Percentiles rank a stretch among this genome's conserved stretches.
Evolutionary conservation across 2,329 filamentous ascomycete genomes (phyloP).

Genomic region (Akanthomyces dipterigenus): DNA sequence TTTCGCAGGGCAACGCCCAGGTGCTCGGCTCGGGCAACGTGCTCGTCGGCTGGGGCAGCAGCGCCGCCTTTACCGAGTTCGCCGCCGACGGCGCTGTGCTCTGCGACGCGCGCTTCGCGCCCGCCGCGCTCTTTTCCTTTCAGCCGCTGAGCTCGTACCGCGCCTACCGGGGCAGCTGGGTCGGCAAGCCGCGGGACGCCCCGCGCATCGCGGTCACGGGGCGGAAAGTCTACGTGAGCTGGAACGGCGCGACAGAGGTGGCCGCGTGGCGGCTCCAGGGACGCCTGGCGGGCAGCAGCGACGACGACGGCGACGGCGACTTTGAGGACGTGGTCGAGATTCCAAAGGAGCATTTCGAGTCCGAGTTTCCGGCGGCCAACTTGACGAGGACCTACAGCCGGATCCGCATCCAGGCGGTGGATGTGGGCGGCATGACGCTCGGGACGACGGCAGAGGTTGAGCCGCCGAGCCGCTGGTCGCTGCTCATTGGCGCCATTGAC

Average conservation of each 20-base stretch:
- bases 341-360: slow-evolving; percentile 3
- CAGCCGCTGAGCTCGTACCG: slow-evolving; percentile 13
- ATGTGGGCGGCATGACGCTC: slow-evolving; percentile 1
- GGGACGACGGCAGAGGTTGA: slow-evolving; percentile 1
- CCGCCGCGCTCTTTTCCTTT: slow-evolving; percentile 9
- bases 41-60: slow-evolving; percentile 49
- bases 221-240: slow-evolving; percentile 11
- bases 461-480: background rate
- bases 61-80: slow-evolving; percentile 39
- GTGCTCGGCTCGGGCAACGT: slow-evolving; percentile 43
- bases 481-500: slow-evolving; percentile 1
- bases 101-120: slow-evolving; percentile 34
- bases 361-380: background rate
- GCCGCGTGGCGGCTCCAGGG: slow-evolving; percentile 11
- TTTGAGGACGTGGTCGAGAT: background rate
- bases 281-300: background rate
- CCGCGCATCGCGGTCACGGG: slow-evolving; percentile 8
- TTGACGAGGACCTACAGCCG: background rate
- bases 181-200: slow-evolving; percentile 6
- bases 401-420: slow-evolving; percentile 3
- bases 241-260: slow-evolving; percentile 15
- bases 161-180: slow-evolving; percentile 8
- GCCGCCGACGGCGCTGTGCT: slow-evolving; percentile 37
- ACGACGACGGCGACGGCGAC: background rate
- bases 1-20: slow-evolving; percentile 43